A percentile compares a stretch with the other conserved stretches of the same genome.
phyloP scores from a whole-genome alignment of 2,329 filamentous ascomycete species.

The Albifimbria verrucaria region DNA sequence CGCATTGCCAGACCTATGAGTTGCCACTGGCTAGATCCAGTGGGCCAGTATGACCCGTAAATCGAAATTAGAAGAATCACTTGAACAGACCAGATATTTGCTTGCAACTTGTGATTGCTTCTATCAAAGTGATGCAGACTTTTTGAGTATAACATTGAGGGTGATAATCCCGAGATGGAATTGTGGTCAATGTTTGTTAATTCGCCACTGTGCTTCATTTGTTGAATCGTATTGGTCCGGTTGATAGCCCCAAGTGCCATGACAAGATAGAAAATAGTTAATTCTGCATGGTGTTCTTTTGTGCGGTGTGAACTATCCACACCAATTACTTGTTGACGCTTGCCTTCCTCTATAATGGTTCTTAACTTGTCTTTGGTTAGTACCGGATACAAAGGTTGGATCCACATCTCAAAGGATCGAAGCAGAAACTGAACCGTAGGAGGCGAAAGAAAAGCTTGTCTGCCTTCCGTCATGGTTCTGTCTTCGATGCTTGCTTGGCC shows the following conservation, averaged over 20 bases:
- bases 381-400: neutral
- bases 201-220: neutral
- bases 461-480: neutral
- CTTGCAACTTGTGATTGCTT: neutral
- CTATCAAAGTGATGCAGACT: neutral
- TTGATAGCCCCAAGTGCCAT: neutral
- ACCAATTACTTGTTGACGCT: neutral
- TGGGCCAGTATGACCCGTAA: constrained; percentile 6
- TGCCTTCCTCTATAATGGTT: neutral
- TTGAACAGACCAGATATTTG: neutral
- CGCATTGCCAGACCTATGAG: constrained; percentile 6
- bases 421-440: neutral
- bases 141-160: neutral
- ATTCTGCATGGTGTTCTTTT: neutral
- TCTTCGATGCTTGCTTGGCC: neutral
- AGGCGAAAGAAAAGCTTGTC: neutral
- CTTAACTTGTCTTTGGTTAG: neutral
- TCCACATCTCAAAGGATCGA: neutral
- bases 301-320: neutral
- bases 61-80: constrained; percentile 4
- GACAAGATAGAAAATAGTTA: neutral
- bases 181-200: neutral
- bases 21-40: constrained; percentile 6
- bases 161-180: neutral
- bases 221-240: neutral